phyloP scores from a whole-genome alignment of 257 asterid genomes.

The Capsicum rhomboideum region DNA sequence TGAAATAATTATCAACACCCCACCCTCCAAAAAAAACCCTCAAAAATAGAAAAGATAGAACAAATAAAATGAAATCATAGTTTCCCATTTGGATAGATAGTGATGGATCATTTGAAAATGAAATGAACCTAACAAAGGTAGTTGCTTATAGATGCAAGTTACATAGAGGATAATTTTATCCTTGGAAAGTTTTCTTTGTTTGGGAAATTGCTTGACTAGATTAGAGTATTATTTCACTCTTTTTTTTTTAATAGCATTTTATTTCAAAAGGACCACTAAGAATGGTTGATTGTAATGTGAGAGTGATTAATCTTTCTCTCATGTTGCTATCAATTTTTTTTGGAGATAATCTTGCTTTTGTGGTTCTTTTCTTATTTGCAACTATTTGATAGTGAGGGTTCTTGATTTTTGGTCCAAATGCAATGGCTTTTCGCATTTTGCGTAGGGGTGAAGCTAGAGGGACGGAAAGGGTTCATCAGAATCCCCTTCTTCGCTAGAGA shows the following conservation, averaged over 20 bases:
- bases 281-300: no score
- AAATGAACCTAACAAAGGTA: slow-evolving; percentile 2
- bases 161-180: background rate
- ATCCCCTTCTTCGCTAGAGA: background rate
- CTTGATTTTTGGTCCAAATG: background rate
- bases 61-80: background rate
- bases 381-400: background rate
- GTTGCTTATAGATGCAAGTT: background rate
- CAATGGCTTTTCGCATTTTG: background rate
- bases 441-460: background rate
- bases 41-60: background rate
- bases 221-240: background rate
- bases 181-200: background rate
- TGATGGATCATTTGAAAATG: slow-evolving; percentile 3
- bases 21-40: background rate
- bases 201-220: slow-evolving; percentile 5
- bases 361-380: background rate
- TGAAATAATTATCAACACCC: background rate
- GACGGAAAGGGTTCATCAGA: background rate
- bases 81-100: background rate
- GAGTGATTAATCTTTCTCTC: background rate
- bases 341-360: background rate
- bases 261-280: background rate
- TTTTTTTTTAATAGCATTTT: background rate
- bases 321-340: background rate